phyloP scores from a whole-genome alignment of 306 rosid genomes.

The Dryas octopetala region DNA sequence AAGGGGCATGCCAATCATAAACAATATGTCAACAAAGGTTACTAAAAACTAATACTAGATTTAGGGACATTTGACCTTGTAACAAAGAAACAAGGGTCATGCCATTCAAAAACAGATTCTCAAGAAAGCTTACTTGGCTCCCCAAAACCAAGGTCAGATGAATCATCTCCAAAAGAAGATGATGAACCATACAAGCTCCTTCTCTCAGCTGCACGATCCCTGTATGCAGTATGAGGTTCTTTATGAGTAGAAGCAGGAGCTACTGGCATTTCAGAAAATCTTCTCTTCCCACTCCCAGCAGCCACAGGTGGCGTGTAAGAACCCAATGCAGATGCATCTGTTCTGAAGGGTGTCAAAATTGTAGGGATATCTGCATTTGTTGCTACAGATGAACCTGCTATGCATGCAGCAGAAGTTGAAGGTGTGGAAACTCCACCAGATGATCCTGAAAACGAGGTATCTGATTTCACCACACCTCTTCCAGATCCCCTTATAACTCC shows the following conservation, averaged over 20 bases:
- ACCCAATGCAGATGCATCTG: constrained; percentile 84
- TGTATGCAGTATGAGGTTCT: constrained; percentile 70
- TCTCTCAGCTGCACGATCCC: constrained; percentile 99
- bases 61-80: not conserved
- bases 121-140: constrained; percentile 75
- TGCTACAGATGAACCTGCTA: constrained; percentile 34
- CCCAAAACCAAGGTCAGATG: constrained; percentile 56
- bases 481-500: constrained; percentile 99
- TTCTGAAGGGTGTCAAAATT: constrained; percentile 63
- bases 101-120: constrained; percentile 19
- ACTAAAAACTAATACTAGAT: constrained; percentile 26
- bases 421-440: constrained; percentile 29
- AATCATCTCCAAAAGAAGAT: constrained; percentile 56
- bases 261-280: constrained; percentile 90
- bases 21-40: constrained; percentile 40
- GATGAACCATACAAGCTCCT: constrained; percentile 91
- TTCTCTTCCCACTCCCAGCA: constrained; percentile 72
- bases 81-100: constrained; percentile 17
- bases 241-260: constrained; percentile 56
- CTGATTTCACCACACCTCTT: constrained; percentile 66
- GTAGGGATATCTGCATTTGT: constrained; percentile 47
- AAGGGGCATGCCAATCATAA: constrained; percentile 22
- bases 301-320: constrained; percentile 58
- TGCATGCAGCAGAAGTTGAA: constrained; percentile 37
- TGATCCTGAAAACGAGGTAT: constrained; percentile 49